Conservation (phyloP, 352 stramenopile genomes). For the Phytophthora megakarya region DNA sequence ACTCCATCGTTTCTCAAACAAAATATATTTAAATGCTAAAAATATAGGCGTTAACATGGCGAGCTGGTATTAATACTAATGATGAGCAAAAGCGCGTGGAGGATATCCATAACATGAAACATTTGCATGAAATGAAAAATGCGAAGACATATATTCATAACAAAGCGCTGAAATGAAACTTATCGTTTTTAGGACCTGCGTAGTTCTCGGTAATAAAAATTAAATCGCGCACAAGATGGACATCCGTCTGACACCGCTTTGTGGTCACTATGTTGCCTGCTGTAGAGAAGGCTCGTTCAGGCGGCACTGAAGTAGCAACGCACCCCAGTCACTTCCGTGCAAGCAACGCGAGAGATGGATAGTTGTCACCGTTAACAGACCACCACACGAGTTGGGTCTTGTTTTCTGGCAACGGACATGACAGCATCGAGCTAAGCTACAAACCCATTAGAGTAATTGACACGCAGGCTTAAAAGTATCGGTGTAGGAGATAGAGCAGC, state of each 20-base stretch:
- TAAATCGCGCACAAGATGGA: slow-evolving; percentile 1
- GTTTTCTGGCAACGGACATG: neutral
- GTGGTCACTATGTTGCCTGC: slow-evolving; percentile 16
- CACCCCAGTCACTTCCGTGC: slow-evolving; percentile 12
- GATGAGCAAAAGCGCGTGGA: too few species aligned
- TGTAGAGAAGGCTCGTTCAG: slow-evolving; percentile 21
- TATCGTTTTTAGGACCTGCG: too few species aligned
- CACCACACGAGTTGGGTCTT: slow-evolving; percentile 15
- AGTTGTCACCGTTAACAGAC: neutral
- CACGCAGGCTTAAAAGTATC: neutral
- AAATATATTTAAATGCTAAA: too few species aligned
- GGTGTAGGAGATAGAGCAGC: too few species aligned
- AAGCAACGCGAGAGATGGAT: neutral
- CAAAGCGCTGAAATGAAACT: too few species aligned
- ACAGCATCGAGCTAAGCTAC: neutral
- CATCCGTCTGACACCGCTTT: slow-evolving; percentile 1
- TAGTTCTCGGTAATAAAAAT: slow-evolving; percentile 8
- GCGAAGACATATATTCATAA: too few species aligned
- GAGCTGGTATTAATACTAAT: too few species aligned
- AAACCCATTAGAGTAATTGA: neutral
- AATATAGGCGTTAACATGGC: too few species aligned
- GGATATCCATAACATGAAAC: too few species aligned
- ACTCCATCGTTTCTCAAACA: too few species aligned
- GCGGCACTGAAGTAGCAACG: slow-evolving; percentile 17
- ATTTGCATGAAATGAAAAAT: too few species aligned